phyloP scores from a whole-genome alignment of 2,329 filamentous ascomycete genomes.

The Stachybotrys chartarum region DNA sequence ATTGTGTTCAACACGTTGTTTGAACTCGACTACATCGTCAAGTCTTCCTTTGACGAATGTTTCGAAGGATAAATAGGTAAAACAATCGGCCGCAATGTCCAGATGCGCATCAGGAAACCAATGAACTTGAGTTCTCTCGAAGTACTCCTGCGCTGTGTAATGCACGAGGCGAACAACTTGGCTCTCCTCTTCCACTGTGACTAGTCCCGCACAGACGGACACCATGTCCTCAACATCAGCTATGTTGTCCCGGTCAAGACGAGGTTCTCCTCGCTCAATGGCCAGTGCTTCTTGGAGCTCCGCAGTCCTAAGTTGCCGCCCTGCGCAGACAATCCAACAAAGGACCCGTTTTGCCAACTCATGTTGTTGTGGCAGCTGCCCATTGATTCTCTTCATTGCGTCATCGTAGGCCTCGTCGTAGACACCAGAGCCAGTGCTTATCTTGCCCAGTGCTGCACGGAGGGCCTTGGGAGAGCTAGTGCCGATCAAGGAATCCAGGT shows the following conservation, averaged over 20 bases:
- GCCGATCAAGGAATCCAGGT: neutral
- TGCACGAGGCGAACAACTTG: neutral
- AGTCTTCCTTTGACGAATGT: neutral
- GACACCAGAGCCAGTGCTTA: neutral
- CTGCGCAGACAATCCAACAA: neutral
- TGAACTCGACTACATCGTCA: neutral
- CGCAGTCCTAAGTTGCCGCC: neutral
- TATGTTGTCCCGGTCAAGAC: neutral
- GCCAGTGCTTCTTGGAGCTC: neutral
- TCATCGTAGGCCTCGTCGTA: neutral
- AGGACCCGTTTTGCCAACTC: neutral
- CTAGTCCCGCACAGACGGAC: neutral
- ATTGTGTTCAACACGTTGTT: neutral
- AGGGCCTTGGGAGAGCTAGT: neutral
- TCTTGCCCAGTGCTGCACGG: neutral
- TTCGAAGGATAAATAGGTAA: neutral
- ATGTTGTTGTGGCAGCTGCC: neutral
- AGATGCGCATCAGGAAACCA: neutral
- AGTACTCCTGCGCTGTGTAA: neutral
- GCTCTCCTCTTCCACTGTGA: neutral
- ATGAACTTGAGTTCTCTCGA: neutral
- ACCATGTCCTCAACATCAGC: neutral
- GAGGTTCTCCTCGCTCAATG: neutral
- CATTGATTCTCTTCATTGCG: neutral
- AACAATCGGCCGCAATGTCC: neutral